Percentiles rank a stretch among this genome's conserved stretches.
Evolutionary conservation across 257 asterid species (phyloP).

Genomic region (Ocimum tenuiflorum): DNA sequence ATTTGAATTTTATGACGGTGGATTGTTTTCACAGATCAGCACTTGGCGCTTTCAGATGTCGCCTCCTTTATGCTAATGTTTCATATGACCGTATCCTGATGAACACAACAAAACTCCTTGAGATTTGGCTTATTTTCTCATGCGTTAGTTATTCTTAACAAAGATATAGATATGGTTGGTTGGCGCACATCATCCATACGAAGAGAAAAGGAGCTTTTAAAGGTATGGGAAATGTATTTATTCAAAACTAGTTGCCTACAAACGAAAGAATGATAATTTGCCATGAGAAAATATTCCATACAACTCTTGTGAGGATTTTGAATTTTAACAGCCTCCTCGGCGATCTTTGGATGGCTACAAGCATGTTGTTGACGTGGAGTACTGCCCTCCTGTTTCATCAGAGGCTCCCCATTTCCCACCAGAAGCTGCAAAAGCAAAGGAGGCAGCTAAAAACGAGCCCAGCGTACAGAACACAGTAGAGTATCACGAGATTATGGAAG

Average conservation of each 20-base stretch:
- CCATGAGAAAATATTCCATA: neutral
- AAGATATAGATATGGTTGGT: constrained; percentile 46
- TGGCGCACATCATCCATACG: constrained; percentile 54
- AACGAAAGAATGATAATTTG: neutral
- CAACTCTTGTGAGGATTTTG: constrained; percentile 3
- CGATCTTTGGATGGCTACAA: constrained; percentile 85
- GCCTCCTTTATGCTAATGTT: constrained; percentile 88
- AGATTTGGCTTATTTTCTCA: neutral
- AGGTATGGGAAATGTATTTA: constrained; percentile 23
- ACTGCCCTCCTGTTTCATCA: constrained; percentile 62
- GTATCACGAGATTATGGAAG: constrained; percentile 88
- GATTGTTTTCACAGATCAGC: constrained; percentile 65
- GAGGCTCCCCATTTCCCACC: constrained; percentile 76
- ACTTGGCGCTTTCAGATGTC: constrained; percentile 76
- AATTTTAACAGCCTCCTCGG: constrained; percentile 48
- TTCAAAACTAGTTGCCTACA: neutral
- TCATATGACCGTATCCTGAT: constrained; percentile 64
- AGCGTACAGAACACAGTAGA: constrained; percentile 45
- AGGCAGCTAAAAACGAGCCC: constrained; percentile 81
- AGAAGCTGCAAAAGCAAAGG: constrained; percentile 85
- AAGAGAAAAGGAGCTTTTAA: constrained; percentile 41
- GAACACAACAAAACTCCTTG: neutral
- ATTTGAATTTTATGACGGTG: constrained; percentile 10
- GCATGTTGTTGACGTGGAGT: constrained; percentile 77
- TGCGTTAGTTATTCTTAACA: constrained; percentile 22